These are phyloP conservation scores for Penicillium pulvis DNA, from an alignment of 495 filamentous ascomycete genomes.

Conservation along the genomic window DNA sequence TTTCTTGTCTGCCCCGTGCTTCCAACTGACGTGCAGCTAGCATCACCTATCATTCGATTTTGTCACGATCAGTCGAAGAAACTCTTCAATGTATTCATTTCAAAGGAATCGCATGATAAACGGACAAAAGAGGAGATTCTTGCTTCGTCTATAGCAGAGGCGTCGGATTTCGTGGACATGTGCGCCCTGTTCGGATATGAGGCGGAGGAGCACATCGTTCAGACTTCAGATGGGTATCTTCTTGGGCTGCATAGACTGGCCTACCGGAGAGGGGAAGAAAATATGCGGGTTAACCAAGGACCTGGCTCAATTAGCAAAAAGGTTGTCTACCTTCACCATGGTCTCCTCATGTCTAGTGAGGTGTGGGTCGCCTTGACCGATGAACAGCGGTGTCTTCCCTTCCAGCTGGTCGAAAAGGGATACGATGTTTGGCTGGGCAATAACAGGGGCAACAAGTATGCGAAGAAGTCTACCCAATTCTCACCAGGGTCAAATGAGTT, in stretches of 20 bases:
- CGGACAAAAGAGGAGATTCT: constrained; percentile 50
- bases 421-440: constrained; percentile 99
- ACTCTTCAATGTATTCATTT: constrained; percentile 77
- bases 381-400: constrained; percentile 80
- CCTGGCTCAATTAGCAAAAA: constrained; percentile 72
- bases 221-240: constrained; percentile 91
- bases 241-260: constrained; percentile 87
- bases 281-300: constrained; percentile 68
- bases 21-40: constrained; percentile 45
- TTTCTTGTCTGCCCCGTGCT: background rate
- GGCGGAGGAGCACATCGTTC: constrained; percentile 93
- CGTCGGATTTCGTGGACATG: constrained; percentile 89
- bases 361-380: constrained; percentile 96
- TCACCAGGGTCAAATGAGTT: constrained; percentile 77
- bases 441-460: constrained; percentile 98
- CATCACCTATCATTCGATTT: constrained; percentile 74
- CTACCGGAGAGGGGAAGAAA: constrained; percentile 79
- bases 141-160: constrained; percentile 58
- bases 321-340: constrained; percentile 94
- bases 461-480: constrained; percentile 80
- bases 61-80: constrained; percentile 81
- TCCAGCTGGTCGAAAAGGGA: constrained; percentile 84
- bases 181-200: constrained; percentile 87
- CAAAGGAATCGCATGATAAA: constrained; percentile 64
- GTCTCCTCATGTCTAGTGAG: constrained; percentile 97